A percentile compares a stretch with the other conserved stretches of the same genome.
These are phyloP conservation scores for Parsonsia alboflavescens DNA, from an alignment of 257 asterid genomes.

Conservation along the genomic window DNA sequence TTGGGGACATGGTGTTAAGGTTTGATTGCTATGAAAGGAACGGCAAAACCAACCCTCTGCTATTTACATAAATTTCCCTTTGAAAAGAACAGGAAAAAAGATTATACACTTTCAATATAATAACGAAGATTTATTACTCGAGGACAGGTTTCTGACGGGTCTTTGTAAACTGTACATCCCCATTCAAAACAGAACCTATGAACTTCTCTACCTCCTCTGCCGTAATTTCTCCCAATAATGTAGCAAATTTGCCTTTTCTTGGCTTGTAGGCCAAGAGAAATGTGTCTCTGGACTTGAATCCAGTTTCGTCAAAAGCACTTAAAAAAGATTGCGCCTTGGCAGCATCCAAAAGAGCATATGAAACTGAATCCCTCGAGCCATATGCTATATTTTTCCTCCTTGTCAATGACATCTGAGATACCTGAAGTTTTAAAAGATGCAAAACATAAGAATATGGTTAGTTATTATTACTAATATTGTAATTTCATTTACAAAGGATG, in stretches of 20 bases:
- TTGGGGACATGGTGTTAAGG: no score
- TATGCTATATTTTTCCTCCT: constrained; percentile 41
- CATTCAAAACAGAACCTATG: constrained; percentile 60
- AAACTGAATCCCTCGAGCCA: constrained; percentile 48
- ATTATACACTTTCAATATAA: not conserved
- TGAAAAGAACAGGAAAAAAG: not conserved
- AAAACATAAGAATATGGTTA: not conserved
- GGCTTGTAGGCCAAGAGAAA: constrained; percentile 81
- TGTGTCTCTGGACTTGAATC: constrained; percentile 52
- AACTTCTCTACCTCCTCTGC: constrained; percentile 63
- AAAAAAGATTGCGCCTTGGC: constrained; percentile 63
- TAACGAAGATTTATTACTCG: constrained; percentile 17
- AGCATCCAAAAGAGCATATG: constrained; percentile 73
- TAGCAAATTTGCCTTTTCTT: constrained; percentile 64
- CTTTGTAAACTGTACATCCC: constrained; percentile 68
- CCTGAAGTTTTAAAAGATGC: constrained; percentile 32
- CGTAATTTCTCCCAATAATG: constrained; percentile 41
- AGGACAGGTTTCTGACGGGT: constrained; percentile 51
- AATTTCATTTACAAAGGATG: not conserved
- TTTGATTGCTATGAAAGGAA: no score
- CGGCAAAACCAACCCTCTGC: not conserved
- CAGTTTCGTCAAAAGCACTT: constrained; percentile 58
- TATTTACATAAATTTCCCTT: not conserved
- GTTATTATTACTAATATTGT: not conserved
- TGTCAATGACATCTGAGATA: constrained; percentile 67